phyloP scores from a whole-genome alignment of 108 stramenopile genomes.

The Conticribra weissflogii region DNA sequence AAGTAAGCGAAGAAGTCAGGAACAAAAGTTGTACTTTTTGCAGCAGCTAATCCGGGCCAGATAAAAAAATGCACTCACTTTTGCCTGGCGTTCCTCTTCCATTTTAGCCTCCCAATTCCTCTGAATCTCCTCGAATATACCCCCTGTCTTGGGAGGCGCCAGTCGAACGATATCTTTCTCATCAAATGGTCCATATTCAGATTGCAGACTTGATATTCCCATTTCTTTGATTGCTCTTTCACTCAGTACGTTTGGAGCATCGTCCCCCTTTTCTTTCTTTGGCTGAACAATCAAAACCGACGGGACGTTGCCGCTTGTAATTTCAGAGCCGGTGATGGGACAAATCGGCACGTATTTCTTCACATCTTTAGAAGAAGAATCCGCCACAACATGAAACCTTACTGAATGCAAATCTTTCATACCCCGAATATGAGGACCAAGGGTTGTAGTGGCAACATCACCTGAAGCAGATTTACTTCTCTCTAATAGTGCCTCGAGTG shows the following conservation, averaged over 20 bases:
- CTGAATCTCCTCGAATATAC: conserved; percentile 51
- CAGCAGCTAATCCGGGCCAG: no score
- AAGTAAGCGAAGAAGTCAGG: neutral
- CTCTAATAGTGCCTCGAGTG: conserved; percentile 73
- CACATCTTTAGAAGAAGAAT: conserved; percentile 4
- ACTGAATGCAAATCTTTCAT: conserved; percentile 74
- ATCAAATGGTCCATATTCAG: conserved; percentile 73
- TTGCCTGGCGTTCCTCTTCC: conserved; percentile 44
- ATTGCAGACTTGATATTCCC: conserved; percentile 55
- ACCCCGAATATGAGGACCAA: conserved; percentile 66
- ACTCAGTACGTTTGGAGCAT: conserved; percentile 68
- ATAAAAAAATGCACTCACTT: conserved; percentile 21
- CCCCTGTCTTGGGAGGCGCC: conserved; percentile 57
- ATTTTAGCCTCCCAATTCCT: conserved; percentile 38
- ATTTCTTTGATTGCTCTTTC: conserved; percentile 73
- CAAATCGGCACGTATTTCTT: conserved; percentile 39
- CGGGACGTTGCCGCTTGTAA: conserved; percentile 64
- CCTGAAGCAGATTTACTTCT: conserved; percentile 22
- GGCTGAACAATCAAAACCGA: conserved; percentile 54
- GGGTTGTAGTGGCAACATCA: conserved; percentile 1
- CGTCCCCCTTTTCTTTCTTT: conserved; percentile 7
- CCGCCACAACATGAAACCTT: conserved; percentile 50
- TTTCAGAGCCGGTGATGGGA: conserved; percentile 71
- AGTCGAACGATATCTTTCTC: conserved; percentile 66
- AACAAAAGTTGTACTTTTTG: no score